A percentile compares a stretch with the other conserved stretches of the same genome.
These are phyloP conservation scores for Phaeosphaeriaceae sp. DNA, from an alignment of 2,329 filamentous ascomycete species.

Conservation along the genomic window DNA sequence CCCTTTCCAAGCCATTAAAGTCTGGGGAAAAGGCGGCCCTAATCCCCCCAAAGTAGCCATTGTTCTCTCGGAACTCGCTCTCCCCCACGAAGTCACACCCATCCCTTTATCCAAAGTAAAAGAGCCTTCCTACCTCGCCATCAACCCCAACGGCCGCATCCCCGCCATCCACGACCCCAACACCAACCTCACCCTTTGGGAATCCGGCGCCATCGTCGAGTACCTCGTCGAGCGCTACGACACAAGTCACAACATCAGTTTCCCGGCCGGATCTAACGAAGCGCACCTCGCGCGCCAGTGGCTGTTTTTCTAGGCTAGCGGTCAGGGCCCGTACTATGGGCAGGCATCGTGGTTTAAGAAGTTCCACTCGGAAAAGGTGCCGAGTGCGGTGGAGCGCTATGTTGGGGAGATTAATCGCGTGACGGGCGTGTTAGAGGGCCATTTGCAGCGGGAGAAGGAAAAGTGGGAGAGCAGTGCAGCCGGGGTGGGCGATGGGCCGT, in stretches of 20 bases:
- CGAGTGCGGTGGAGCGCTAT: constrained; percentile 56
- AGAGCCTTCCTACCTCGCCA: constrained; percentile 43
- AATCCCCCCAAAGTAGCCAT: constrained; percentile 56
- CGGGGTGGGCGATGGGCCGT: too few relatives aligned
- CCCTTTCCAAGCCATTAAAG: too few relatives aligned
- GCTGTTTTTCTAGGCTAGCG: constrained; percentile 53
- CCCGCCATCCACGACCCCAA: constrained; percentile 57
- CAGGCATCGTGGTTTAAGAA: constrained; percentile 47
- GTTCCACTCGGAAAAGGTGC: constrained; percentile 52
- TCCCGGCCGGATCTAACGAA: constrained; percentile 41
- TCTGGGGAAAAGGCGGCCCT: too few relatives aligned
- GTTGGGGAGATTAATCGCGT: constrained; percentile 56
- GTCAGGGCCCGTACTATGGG: constrained; percentile 57
- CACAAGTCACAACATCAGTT: constrained; percentile 47
- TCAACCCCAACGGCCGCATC: constrained; percentile 52
- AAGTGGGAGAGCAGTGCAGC: too few relatives aligned
- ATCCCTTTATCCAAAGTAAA: constrained; percentile 51
- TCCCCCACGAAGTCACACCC: constrained; percentile 49
- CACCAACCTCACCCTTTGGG: constrained; percentile 51
- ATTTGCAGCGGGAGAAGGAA: constrained; percentile 34
- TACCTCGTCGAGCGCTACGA: constrained; percentile 56
- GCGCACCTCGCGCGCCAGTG: constrained; percentile 52
- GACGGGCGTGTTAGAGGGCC: constrained; percentile 53
- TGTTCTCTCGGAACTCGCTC: constrained; percentile 52
- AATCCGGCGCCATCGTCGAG: constrained; percentile 54